Evolutionary conservation across 768 basidiomycete species (phyloP).

Genomic region (Pulveroboletus sp.): DNA sequence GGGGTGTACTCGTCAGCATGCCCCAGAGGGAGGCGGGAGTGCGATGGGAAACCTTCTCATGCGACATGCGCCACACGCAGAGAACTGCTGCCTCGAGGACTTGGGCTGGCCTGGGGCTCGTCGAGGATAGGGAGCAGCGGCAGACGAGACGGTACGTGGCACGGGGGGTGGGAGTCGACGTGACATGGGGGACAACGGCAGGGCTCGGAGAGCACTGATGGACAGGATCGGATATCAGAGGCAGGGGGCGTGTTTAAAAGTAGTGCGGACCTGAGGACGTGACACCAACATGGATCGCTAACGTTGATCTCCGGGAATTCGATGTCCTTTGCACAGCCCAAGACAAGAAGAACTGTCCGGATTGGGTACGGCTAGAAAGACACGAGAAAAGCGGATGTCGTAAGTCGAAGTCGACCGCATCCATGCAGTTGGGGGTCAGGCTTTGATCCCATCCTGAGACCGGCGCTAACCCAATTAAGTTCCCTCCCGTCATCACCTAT

Average conservation of each 20-base stretch:
- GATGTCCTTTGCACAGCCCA: constrained; percentile 22
- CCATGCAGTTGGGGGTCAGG: constrained; percentile 25
- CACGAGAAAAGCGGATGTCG: constrained; percentile 34
- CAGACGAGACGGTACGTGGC: constrained; percentile 22
- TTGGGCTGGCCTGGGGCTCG: constrained; percentile 61
- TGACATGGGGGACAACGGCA: constrained; percentile 44
- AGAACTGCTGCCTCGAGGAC: constrained; percentile 78
- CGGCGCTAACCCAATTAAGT: constrained; percentile 16
- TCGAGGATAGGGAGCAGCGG: constrained; percentile 37
- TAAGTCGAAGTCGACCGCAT: constrained; percentile 30
- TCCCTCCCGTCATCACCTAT: not conserved
- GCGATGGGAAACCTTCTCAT: constrained; percentile 59
- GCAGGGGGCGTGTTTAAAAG: constrained; percentile 15
- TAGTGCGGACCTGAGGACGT: constrained; percentile 15
- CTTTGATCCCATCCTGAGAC: constrained; percentile 12
- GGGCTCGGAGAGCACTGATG: constrained; percentile 9
- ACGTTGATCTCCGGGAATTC: constrained; percentile 30
- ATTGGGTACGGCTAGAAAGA: constrained; percentile 25
- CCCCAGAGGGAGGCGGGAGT: not conserved
- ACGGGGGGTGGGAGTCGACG: constrained; percentile 44
- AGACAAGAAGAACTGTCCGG: constrained; percentile 11
- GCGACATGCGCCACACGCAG: constrained; percentile 91
- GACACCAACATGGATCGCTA: constrained; percentile 19
- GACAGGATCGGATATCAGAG: constrained; percentile 24
- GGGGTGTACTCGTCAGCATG: constrained; percentile 1